Evolutionary conservation across 352 stramenopile species (phyloP), one percentile per base, ranked within the genome.

Genomic region (Phytophthora cactorum): DNA sequence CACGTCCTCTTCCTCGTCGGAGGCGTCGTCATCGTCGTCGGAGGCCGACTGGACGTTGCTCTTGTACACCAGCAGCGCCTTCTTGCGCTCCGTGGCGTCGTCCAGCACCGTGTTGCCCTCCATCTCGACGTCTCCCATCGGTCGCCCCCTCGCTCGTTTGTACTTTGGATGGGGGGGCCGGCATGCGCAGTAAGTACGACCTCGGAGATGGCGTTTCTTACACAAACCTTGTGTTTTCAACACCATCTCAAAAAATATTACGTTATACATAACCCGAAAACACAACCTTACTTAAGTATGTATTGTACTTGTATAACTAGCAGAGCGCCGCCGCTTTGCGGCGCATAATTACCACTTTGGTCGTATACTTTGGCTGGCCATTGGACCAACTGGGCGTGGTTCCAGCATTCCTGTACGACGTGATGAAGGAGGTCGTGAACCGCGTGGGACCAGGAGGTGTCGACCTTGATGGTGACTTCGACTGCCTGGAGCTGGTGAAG

Each of bases 51-150:
- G 77, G 46, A 88, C 80, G 49, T 90, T 89, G 65, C 71, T 86
- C 68, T 90, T 91, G 72, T 86, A 93, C 62, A 92, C 83, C 28
- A 93, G 70, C 57, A 93, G 68, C 66, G 86, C 82, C 70, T 91
- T 93, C 78, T 89, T 91, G 59, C 80, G 77, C 73, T 92, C 83
- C 38, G 75, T 84, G 43, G 70, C 62, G 43, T 59, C 67, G 47
- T 76, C 55, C 59, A 68, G 47, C 51, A 52, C 49, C 59, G 63
- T 58, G 54, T 66, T 76, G 41, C 70, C 61, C 47, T 76, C 73
- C 74, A 79, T 81, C 50, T 86, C 80, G 39, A 77, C 72, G 63
- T 86, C 79, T 66, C 39, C 62, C 62, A 75, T 72, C 46, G 61
- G 63, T 76, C 68, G 56, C 58, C 68, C 51, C 25, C 55, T 66